Evolutionary conservation across 2,329 filamentous ascomycete genomes (phyloP), one percentile per base, ranked within the genome.

Genomic region (Amylocarpus encephaloides): DNA sequence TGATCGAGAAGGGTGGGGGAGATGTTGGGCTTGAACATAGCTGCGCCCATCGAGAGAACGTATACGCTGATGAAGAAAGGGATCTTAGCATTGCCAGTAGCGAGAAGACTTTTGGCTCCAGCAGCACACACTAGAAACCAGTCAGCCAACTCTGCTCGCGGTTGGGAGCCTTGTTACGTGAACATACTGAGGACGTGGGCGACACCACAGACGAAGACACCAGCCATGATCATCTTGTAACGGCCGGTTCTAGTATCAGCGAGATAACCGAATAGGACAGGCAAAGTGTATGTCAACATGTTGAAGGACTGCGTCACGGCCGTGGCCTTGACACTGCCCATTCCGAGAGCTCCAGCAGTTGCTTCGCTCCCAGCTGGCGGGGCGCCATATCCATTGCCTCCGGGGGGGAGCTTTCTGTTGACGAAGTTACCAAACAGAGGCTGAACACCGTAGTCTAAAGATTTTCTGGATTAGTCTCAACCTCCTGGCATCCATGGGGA

Each of bases 11-110:
- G 75, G 35, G 82, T 68, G 1, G 80, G 78, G 0, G 79, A 77
- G 29, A 87, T 80, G 58, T 85, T 86, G 13, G 81, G 77, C 68
- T 88, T 88, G 73, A 88, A 86, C 54, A 84, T 79, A 51, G 83
- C 84, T 62, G 60, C 61, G 42, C 62, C 62, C 19, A 63, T 43
- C 26, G 62, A 59, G 5, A 65, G 52, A 15, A 59, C 43, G 29
- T 59, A 60, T 39, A 65, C 32, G 12, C 54, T 50, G 46, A 65
- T 59, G 30, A 63, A 45, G 42, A 58, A 64, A 5, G 62, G 62
- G 10, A 53, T 81, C 57, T 85, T 86, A n/a, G 80, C 76, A 68
- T 86, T 86, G 78, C 83, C 10, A 80, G 82, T 34, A 10, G 51
- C 49, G 33, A 54, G 46, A 19, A 63, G 47, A 15, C 56, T 46